These are phyloP conservation scores for Rosa rugosa DNA, from an alignment of 306 rosid genomes.

Conservation along the genomic window DNA sequence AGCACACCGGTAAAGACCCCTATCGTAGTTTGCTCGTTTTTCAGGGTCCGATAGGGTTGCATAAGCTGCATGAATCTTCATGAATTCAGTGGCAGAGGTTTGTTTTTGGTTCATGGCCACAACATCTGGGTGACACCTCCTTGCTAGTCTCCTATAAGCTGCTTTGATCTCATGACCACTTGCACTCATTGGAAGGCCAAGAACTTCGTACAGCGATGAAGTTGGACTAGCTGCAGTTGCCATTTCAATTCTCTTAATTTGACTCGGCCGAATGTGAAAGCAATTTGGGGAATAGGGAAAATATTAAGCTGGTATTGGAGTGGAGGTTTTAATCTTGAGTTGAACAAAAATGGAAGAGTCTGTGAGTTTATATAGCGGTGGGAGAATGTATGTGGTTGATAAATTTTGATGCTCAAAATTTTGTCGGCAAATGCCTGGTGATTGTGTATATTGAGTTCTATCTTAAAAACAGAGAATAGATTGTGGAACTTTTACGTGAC, in stretches of 20 bases:
- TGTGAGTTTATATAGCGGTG: constrained; percentile 28
- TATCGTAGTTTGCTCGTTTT: constrained; percentile 60
- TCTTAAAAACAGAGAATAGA: not conserved
- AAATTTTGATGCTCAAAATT: not conserved
- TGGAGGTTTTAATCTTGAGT: not conserved
- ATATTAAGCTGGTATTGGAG: not conserved
- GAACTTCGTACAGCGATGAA: constrained; percentile 61
- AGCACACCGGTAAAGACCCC: constrained; percentile 21
- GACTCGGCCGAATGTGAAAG: not conserved
- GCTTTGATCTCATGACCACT: constrained; percentile 51
- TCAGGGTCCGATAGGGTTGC: constrained; percentile 67
- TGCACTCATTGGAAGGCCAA: constrained; percentile 61
- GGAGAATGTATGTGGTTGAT: not conserved
- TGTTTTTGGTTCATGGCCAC: constrained; percentile 60
- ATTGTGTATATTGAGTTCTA: not conserved
- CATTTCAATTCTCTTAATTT: constrained; percentile 17
- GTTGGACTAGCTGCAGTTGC: constrained; percentile 33
- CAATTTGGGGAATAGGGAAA: not conserved
- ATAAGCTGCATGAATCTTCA: constrained; percentile 60
- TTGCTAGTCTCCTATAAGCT: constrained; percentile 67
- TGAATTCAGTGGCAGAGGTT: constrained; percentile 54
- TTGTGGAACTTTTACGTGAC: too few species aligned
- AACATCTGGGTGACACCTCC: constrained; percentile 69
- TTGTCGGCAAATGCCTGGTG: not conserved
- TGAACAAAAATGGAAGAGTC: not conserved